Evolutionary conservation across 192 early-diverging fungal species (phyloP).

Genomic region (Spizellomyces sp.): DNA sequence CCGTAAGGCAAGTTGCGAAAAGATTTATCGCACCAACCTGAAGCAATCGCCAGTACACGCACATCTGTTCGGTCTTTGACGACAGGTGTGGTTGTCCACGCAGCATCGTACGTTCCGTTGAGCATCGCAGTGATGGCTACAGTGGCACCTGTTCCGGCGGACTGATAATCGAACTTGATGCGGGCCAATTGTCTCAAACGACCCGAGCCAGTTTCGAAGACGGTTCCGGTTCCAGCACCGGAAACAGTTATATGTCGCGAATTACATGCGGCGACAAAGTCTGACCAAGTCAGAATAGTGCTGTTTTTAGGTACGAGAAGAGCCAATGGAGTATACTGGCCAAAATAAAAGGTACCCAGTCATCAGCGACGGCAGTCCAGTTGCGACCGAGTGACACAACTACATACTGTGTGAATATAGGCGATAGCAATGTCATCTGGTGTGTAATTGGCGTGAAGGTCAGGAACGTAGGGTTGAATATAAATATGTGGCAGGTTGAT

Average conservation of each 20-base stretch:
- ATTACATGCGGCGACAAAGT: conserved; percentile 19
- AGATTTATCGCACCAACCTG: neutral
- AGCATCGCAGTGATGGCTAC: conserved; percentile 10
- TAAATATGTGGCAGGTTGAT: conserved; percentile 31
- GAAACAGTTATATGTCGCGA: conserved; percentile 4
- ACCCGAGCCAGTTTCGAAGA: conserved; percentile 21
- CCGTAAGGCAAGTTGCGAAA: neutral
- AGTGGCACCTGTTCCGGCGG: conserved; percentile 16
- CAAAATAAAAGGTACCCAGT: neutral
- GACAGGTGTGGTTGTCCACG: conserved; percentile 31
- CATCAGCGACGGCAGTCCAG: neutral
- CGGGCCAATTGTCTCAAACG: conserved; percentile 16
- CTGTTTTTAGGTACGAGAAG: conserved; percentile 17
- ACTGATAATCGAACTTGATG: conserved; percentile 9
- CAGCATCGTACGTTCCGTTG: conserved; percentile 13
- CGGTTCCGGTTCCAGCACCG: conserved; percentile 26
- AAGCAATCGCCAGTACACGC: conserved; percentile 23
- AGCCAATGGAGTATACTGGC: conserved; percentile 18
- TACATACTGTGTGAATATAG: conserved; percentile 12
- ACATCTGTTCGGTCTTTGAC: conserved; percentile 14
- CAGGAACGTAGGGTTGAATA: conserved; percentile 19
- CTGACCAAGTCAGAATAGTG: conserved; percentile 14
- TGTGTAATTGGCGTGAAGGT: conserved; percentile 16
- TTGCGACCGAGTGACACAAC: neutral
- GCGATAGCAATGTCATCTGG: conserved; percentile 24